These are phyloP conservation scores for Colletotrichum tofieldiae DNA, from an alignment of 2,329 filamentous ascomycete genomes.

Conservation along the genomic window DNA sequence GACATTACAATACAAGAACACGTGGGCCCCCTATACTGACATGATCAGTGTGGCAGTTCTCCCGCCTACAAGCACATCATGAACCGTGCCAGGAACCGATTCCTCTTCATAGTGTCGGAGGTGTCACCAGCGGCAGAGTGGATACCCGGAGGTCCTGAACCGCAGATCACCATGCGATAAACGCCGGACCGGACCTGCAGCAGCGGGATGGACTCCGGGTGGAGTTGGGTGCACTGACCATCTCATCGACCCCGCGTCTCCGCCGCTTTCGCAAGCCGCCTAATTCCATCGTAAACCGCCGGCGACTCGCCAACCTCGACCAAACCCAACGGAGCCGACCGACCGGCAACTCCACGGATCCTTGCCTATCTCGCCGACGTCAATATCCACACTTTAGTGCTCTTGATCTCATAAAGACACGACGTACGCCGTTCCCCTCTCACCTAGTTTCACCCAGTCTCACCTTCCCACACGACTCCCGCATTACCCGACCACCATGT, in stretches of 20 bases:
- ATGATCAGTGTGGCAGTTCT: not conserved
- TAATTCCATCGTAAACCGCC: constrained; percentile 39
- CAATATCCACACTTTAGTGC: constrained; percentile 13
- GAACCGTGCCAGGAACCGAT: not conserved
- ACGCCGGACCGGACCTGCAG: constrained; percentile 14
- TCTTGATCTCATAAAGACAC: constrained; percentile 1
- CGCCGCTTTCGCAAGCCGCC: constrained; percentile 19
- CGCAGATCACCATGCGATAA: not conserved
- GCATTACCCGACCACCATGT: constrained; percentile 48
- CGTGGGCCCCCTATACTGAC: not conserved
- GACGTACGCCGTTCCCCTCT: not conserved
- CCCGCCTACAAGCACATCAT: not conserved
- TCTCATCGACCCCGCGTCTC: constrained; percentile 22
- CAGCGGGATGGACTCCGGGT: constrained; percentile 4
- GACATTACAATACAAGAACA: not conserved
- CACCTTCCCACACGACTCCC: constrained; percentile 3
- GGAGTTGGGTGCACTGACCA: constrained; percentile 28
- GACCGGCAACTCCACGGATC: constrained; percentile 25
- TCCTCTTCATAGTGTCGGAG: not conserved
- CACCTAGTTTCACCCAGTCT: not conserved
- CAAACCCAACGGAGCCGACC: constrained; percentile 14
- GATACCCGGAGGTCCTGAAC: not conserved
- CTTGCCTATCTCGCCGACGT: constrained; percentile 17
- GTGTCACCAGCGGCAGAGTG: not conserved
- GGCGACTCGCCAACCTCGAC: not conserved